Evolutionary conservation across 108 stramenopile genomes (phyloP).

Genomic region (Hondaea fermentalgiana): DNA sequence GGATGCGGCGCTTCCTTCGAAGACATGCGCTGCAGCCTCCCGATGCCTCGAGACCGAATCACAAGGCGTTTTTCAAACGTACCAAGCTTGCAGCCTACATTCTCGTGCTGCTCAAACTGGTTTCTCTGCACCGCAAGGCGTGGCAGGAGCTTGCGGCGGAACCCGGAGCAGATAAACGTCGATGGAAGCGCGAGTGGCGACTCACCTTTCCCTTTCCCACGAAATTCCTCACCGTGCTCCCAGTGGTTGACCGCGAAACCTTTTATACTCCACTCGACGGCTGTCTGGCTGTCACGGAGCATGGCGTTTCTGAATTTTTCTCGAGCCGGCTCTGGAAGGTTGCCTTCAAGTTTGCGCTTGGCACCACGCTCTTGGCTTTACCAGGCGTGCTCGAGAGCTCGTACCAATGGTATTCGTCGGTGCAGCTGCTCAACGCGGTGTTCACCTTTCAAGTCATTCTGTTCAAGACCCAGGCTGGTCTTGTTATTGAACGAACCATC

Average conservation of each 20-base stretch:
- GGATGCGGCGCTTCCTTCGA: background rate
- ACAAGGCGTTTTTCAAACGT: background rate
- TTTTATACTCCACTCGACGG: background rate
- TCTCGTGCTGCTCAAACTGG: background rate
- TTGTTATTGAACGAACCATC: background rate
- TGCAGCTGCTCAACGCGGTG: background rate
- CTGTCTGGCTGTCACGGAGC: background rate
- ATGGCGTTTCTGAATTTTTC: background rate
- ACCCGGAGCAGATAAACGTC: too few relatives aligned
- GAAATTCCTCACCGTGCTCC: background rate
- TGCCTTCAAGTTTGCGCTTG: background rate
- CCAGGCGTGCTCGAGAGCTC: background rate
- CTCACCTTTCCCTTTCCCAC: background rate
- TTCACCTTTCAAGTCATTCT: slow-evolving; percentile 11
- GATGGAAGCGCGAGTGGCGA: background rate
- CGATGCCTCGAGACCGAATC: background rate
- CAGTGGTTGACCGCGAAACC: background rate
- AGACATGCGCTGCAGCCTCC: background rate
- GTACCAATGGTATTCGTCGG: background rate
- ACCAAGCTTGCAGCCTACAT: background rate
- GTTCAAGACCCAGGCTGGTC: background rate
- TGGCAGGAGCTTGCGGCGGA: background rate
- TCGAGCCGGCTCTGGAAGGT: background rate
- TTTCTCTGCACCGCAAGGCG: background rate
- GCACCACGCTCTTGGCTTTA: background rate